phyloP scores from a whole-genome alignment of 495 filamentous ascomycete genomes.

The Penicillium subrubescens region DNA sequence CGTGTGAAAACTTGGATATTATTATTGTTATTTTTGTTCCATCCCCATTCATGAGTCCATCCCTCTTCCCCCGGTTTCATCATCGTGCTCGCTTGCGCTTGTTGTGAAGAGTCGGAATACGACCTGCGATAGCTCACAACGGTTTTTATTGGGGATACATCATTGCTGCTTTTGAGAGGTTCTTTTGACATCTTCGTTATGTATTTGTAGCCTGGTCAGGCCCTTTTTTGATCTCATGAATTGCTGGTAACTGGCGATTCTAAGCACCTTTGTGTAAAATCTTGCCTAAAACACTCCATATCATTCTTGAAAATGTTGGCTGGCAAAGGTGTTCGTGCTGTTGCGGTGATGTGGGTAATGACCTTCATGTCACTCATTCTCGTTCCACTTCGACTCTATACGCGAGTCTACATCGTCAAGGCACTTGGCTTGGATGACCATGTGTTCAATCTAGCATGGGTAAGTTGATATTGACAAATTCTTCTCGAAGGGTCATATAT shows the following conservation, averaged over 20 bases:
- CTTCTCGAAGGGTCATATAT: background rate
- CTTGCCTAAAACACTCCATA: background rate
- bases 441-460: slow-evolving; percentile 22
- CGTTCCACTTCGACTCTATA: slow-evolving; percentile 22
- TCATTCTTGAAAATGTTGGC: slow-evolving; percentile 18
- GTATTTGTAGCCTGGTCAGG: background rate
- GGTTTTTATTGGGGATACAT: background rate
- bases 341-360: slow-evolving; percentile 28
- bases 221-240: background rate
- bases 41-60: no score
- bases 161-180: background rate
- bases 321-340: slow-evolving; percentile 20
- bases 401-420: slow-evolving; percentile 16
- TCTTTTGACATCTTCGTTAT: background rate
- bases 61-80: background rate
- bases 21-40: no score
- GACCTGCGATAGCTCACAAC: slow-evolving; percentile 3
- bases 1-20: background rate
- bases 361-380: slow-evolving; percentile 22
- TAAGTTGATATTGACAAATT: background rate
- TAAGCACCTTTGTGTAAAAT: background rate
- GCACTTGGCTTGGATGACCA: slow-evolving; percentile 23
- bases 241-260: background rate
- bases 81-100: background rate
- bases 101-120: background rate